Evolutionary conservation across 768 basidiomycete genomes (phyloP), one percentile per base, ranked within the genome.

Genomic region (Rhodotorula kratochvilovae): DNA sequence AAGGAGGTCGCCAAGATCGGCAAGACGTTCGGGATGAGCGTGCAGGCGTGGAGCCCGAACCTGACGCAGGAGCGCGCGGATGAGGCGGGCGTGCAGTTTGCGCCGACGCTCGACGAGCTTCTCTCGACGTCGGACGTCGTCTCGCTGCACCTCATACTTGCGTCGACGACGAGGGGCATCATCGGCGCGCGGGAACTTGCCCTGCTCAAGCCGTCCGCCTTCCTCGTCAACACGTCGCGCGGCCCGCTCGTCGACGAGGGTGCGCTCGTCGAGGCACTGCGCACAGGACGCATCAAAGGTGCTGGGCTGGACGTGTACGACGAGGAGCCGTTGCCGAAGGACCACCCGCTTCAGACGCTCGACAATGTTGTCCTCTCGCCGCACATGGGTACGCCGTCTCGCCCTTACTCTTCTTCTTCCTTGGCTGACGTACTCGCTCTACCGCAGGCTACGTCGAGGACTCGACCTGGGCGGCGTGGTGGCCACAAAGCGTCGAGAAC

Each of bases 251-350:
- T 90, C 10, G 85, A 89, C 64, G 88, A 88, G 73, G 72, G 61
- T 0, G 88, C 85, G 0, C 76, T 90, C 45, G 68, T 88, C 16
- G 79, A 85, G 8, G 82, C 81, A 5, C 76, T 88, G 68, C 78
- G 82, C 66, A 76, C 83, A 45, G 82, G 81, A 51, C 80, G 71
- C 55, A 87, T 89, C 46, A 83, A 83, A 5, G 88, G 86, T 0
- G 87, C 85, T 0, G 88, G 86, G 0, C 77, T 89, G 63, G 88
- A 89, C 78, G 88, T 89, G 2, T 89, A 84, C 76, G 87, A 87
- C 57, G 76, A 83, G 46, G 87, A 89, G 75, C 88, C 88, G n/a
- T 79, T 88, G 63, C 86, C 86, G 10, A 71, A 51, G 46, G 84
- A 85, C 61, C 85, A 87, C 76, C 83, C 85, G 1, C 68, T 87